Conservation (phyloP, 2,329 filamentous ascomycete species). For the Colletotrichum zoysiae region DNA sequence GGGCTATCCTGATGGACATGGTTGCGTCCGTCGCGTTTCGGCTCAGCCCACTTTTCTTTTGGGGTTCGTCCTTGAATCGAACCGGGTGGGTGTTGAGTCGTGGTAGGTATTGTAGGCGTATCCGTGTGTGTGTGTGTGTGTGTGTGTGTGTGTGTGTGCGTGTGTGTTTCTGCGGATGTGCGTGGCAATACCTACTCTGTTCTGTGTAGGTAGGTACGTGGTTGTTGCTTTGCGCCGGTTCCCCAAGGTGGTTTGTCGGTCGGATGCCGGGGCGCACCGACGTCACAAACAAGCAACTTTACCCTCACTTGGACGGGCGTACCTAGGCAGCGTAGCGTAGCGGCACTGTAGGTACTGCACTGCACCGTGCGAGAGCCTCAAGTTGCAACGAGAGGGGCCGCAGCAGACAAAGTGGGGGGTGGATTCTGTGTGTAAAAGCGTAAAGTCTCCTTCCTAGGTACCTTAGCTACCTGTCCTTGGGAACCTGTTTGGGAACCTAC, state of each 20-base stretch:
- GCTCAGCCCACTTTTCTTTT: slow-evolving; percentile 33
- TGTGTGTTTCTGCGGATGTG: not conserved
- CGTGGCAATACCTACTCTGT: not conserved
- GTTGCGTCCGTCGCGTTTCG: slow-evolving; percentile 42
- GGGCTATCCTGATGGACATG: slow-evolving; percentile 76
- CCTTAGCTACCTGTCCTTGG: not conserved
- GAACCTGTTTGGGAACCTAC: too few relatives aligned
- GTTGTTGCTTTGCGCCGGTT: not conserved
- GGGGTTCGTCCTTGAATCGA: slow-evolving; percentile 6
- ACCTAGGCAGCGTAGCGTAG: slow-evolving; percentile 4
- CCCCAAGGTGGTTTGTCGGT: slow-evolving; percentile 13
- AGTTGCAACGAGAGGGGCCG: slow-evolving; percentile 17
- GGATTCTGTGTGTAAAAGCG: not conserved
- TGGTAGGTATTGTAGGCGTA: not conserved
- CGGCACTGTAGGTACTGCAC: too few relatives aligned
- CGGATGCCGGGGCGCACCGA: slow-evolving; percentile 1
- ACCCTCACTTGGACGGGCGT: slow-evolving; percentile 17
- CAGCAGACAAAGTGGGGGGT: slow-evolving; percentile 24
- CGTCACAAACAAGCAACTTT: slow-evolving; percentile 12
- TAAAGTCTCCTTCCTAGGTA: not conserved
- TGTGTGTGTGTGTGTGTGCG: not conserved
- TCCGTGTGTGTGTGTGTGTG: not conserved
- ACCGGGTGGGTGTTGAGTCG: not conserved
- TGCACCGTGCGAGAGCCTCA: slow-evolving; percentile 28
- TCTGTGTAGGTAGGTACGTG: not conserved